Base-by-base conservation (phyloP, 768 basidiomycete genomes). In the Mycena haematopus region DNA sequence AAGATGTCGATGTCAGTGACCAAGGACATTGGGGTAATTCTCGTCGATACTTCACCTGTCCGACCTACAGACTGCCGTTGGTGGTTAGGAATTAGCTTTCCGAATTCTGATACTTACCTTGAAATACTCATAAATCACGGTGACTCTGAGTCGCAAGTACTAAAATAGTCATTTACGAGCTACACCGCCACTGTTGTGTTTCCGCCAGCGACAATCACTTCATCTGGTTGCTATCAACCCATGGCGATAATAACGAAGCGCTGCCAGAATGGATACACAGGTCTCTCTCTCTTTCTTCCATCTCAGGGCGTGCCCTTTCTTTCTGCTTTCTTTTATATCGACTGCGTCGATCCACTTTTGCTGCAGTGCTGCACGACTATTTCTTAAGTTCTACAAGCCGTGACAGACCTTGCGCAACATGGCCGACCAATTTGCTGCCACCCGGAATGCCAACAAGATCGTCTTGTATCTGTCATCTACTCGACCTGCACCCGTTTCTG, bases 1-100 rank as follows among this genome's bases (percentile, higher is more conserved):
- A 78, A 58, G 91, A 95, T 69, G 84, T 99, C 6, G 86, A 91
- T 59, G 87, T 95, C 22, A 72, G 75, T 38, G 80, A 77, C 52
- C 79, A 82, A 45, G 78, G 80, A 44, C 82, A 88, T 49, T 96
- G 95, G 94, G 89, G 88, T 15, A 80, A 85, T 45, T 90, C 87
- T 54, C 80, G 86, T 45, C 82, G 87, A 72, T 95, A 95, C 70
- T 95, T 94, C 69, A 84, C 81, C 29, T 72, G 92, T 70, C 89
- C 92, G 47, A 77, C 88, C 57, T 96, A 95, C 75, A 81, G 87
- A 46, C 74, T 91, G 35, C 91, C 91, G 40, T 24, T 42, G 47
- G 47, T 42, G 9, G 35, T 27, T 21, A 38, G 27, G 24, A 31
- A 42, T 49, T 47, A 33, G n/a, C 7, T 3, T 17, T 22, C 44